A percentile compares a stretch with the other conserved stretches of the same genome.
Conservation (phyloP, 768 basidiomycete species). For the Lactarius deliciosus region DNA sequence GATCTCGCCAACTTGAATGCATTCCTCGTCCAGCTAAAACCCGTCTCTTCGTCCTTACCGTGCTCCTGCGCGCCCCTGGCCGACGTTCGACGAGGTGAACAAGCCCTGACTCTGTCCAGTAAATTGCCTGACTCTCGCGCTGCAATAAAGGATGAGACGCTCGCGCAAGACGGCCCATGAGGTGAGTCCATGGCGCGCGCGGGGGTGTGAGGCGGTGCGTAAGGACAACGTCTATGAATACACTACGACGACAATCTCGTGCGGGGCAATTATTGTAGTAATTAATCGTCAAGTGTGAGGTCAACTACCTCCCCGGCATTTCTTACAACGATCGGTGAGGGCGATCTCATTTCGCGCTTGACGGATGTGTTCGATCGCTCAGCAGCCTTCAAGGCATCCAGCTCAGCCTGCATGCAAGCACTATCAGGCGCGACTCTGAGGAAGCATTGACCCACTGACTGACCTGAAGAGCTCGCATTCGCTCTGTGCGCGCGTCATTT, state of each 20-base stretch:
- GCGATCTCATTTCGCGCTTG: too few species aligned
- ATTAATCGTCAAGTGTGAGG: too few species aligned
- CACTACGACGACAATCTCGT: slow-evolving; percentile 75
- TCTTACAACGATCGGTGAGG: too few species aligned
- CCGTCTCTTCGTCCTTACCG: background rate
- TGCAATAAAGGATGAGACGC: slow-evolving; percentile 45
- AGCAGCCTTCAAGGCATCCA: slow-evolving; percentile 2
- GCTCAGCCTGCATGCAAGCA: slow-evolving; percentile 9
- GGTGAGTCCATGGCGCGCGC: slow-evolving; percentile 7
- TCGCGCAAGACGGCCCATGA: slow-evolving; percentile 13
- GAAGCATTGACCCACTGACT: background rate
- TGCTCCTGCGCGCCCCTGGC: slow-evolving; percentile 10
- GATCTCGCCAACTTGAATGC: slow-evolving; percentile 5
- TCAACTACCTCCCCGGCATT: too few species aligned
- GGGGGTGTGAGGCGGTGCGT: slow-evolving; percentile 64
- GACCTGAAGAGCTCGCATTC: slow-evolving; percentile 18
- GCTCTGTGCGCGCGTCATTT: background rate
- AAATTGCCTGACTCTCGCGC: slow-evolving; percentile 58
- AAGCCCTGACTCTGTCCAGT: slow-evolving; percentile 55
- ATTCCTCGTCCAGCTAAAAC: slow-evolving; percentile 7
- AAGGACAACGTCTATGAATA: slow-evolving; percentile 90
- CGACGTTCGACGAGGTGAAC: slow-evolving; percentile 42
- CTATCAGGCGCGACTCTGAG: background rate
- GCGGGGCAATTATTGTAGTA: slow-evolving; percentile 42
- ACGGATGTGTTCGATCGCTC: too few species aligned